Base-by-base conservation (phyloP, 2,329 filamentous ascomycete genomes). In the Fusarium tuaranense region DNA sequence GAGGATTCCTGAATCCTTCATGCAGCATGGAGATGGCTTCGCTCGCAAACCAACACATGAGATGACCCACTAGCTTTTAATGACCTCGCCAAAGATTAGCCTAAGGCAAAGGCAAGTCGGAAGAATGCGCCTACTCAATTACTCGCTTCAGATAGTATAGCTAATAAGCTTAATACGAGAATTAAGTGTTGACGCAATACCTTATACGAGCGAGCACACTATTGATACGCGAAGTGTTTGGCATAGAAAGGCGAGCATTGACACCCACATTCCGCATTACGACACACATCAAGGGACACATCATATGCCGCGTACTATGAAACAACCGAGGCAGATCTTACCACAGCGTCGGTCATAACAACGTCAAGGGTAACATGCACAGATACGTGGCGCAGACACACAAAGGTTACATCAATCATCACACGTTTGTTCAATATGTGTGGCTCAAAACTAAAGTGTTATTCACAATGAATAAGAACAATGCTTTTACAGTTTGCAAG, bases 391-490 rank as follows among this genome's bases (percentile, higher is more conserved):
- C 18, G 18, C 48, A 32, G n/a, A 30, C 25, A 4, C n/a, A 8
- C n/a, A 16, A 13, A 27, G 46, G 46, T 51, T 7, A 51, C 46
- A 30, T 32, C 10, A 14, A 53, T 53, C 48, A 53, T 30, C 25
- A 30, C 48, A 32, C 46, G 8, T 18, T 18, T 18, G 46, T 51
- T 53, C 48, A 53, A 12, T 53, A 53, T 53, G 48, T 36, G 53
- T 20, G 32, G 32, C 53, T 57, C 53, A 57, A 57, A 57, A 34
- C 32, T 36, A 57, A 57, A 48, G 41, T 61, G 73, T 71, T 71
- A 53, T 63, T 65, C 68, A 57, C 25, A 71, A 59, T 39, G 46
- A 72, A 73, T 72, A 46, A 53, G 71, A 73, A 58, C 22, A 67
- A 41, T 27, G 39, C 46, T 59, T 64, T 53, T 65, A 65, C 51